Evolutionary conservation across 371 early-diverging fungal species (phyloP).

Genomic region (Cokeromyces recurvatus): DNA sequence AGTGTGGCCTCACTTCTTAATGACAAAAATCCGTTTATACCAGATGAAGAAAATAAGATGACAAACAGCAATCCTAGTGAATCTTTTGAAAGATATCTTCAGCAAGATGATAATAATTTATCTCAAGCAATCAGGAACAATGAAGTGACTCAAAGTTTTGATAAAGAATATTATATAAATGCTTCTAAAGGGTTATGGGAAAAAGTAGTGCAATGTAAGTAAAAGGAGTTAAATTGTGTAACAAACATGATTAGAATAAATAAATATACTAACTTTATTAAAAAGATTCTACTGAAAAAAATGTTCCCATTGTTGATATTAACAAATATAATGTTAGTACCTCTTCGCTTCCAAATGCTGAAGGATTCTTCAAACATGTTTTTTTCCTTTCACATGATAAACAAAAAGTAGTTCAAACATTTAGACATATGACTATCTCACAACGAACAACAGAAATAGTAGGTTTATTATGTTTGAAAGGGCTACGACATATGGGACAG

Average conservation of each 20-base stretch:
- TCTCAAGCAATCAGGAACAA: not conserved
- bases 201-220: constrained; percentile 16
- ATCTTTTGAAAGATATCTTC: constrained; percentile 4
- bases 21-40: too few relatives aligned
- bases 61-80: not conserved
- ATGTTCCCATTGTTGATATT: constrained; percentile 24
- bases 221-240: too few relatives aligned
- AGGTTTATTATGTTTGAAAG: constrained; percentile 25
- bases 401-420: constrained; percentile 37
- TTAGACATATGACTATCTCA: constrained; percentile 38
- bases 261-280: not conserved
- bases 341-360: constrained; percentile 31
- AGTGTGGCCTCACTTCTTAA: too few relatives aligned
- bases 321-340: constrained; percentile 25
- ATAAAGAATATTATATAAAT: constrained; percentile 7
- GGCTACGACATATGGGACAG: constrained; percentile 31
- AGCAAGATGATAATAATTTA: too few relatives aligned
- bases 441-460: constrained; percentile 42
- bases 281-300: constrained; percentile 20
- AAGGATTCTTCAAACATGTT: constrained; percentile 45
- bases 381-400: constrained; percentile 25
- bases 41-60: too few relatives aligned
- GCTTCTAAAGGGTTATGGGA: constrained; percentile 11
- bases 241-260: too few relatives aligned
- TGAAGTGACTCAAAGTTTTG: not conserved